These are phyloP conservation scores for Aspergillus diversus DNA, from an alignment of 495 filamentous ascomycete genomes.

Conservation along the genomic window DNA sequence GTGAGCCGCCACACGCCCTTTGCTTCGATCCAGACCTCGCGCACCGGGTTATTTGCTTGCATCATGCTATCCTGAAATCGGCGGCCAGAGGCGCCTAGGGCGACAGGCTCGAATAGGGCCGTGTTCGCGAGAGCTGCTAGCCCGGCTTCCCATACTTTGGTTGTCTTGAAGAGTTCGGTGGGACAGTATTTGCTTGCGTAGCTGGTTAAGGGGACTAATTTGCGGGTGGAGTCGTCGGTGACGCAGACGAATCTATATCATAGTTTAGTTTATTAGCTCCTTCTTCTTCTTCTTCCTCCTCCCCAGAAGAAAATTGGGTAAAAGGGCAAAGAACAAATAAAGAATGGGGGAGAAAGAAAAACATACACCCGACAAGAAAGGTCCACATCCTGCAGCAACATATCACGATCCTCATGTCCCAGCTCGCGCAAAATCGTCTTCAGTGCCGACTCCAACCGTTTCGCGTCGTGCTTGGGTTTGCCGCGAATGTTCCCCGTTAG, in stretches of 20 bases:
- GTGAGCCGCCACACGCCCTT: constrained; percentile 37
- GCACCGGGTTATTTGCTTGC: constrained; percentile 52
- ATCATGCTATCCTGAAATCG: constrained; percentile 47
- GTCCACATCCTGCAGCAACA: constrained; percentile 43
- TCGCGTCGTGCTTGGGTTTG: constrained; percentile 42
- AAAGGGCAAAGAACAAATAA: constrained; percentile 3
- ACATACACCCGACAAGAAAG: constrained; percentile 42
- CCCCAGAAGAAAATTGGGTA: neutral
- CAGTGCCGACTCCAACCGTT: constrained; percentile 43
- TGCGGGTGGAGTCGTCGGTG: constrained; percentile 42
- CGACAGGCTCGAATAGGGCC: constrained; percentile 51
- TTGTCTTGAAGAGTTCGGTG: constrained; percentile 38
- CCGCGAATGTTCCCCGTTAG: constrained; percentile 33
- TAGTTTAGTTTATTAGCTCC: constrained; percentile 7
- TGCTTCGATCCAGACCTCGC: constrained; percentile 51
- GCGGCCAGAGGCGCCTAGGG: constrained; percentile 34
- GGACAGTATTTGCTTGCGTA: constrained; percentile 44
- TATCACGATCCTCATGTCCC: constrained; percentile 37
- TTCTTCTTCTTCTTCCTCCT: neutral
- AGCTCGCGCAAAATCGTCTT: constrained; percentile 42
- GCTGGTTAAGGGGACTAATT: constrained; percentile 47
- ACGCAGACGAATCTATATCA: constrained; percentile 53
- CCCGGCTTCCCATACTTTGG: constrained; percentile 52
- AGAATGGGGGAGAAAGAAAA: neutral
- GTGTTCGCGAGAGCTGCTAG: constrained; percentile 48